These are phyloP conservation scores for Chalaropsis ovoidea DNA, from an alignment of 2,329 filamentous ascomycete genomes.

Conservation along the genomic window DNA sequence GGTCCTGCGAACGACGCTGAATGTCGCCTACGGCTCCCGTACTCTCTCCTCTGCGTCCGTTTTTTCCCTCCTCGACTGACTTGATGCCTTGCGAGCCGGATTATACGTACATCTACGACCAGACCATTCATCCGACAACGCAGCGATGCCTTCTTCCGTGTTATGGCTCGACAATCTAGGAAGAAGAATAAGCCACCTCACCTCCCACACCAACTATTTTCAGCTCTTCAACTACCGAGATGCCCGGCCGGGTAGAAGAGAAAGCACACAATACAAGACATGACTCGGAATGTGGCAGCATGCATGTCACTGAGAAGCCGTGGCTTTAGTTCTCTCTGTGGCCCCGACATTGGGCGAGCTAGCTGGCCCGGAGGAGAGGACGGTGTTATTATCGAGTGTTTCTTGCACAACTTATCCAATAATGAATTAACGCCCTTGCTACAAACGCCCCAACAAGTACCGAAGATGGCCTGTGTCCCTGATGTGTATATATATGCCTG, in stretches of 20 bases:
- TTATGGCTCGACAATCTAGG: not conserved
- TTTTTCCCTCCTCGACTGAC: not conserved
- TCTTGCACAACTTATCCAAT: slow-evolving; percentile 8
- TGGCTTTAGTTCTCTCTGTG: not conserved
- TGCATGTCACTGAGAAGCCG: not conserved
- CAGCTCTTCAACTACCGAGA: not conserved
- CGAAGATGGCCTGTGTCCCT: slow-evolving; percentile 5
- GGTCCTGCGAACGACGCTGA: not conserved
- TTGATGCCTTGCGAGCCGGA: not conserved
- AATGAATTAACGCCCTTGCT: slow-evolving; percentile 15
- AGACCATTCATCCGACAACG: not conserved
- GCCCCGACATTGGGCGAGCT: not conserved
- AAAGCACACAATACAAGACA: not conserved
- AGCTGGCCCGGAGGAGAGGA: not conserved
- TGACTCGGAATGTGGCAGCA: not conserved
- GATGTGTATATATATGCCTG: slow-evolving; percentile 33
- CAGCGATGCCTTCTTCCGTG: not conserved
- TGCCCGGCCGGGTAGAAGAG: not conserved
- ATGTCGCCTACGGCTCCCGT: not conserved
- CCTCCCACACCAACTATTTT: not conserved
- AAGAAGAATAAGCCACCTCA: not conserved
- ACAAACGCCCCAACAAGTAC: slow-evolving; percentile 7
- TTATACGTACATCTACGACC: not conserved
- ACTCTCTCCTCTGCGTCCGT: too few species aligned
- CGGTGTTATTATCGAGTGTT: not conserved